Conservation (phyloP, 495 filamentous ascomycete genomes). For the Bombardia bombarda region DNA sequence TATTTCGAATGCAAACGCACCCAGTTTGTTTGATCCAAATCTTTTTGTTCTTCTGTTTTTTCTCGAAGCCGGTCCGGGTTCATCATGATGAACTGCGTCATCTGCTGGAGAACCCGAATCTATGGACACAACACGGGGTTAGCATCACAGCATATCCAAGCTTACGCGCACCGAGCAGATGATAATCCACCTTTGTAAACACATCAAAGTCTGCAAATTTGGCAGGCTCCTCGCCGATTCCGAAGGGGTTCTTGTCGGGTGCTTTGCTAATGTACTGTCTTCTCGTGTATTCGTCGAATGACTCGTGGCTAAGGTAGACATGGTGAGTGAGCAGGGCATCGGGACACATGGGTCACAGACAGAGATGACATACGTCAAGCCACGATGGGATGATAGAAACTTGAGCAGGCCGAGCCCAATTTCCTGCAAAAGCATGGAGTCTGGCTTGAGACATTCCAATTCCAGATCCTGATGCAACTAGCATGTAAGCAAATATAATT, state of each 20-base stretch:
- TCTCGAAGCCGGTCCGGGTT: slow-evolving; percentile 80
- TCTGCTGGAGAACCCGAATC: slow-evolving; percentile 81
- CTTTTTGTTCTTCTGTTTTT: slow-evolving; percentile 74
- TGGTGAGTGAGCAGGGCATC: slow-evolving; percentile 9
- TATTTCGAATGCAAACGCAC: slow-evolving; percentile 38
- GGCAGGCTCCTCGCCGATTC: slow-evolving; percentile 60
- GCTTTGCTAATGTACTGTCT: slow-evolving; percentile 83
- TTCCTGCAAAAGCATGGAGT: slow-evolving; percentile 64
- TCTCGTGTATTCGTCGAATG: slow-evolving; percentile 91
- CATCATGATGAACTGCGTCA: slow-evolving; percentile 84
- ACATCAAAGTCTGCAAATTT: slow-evolving; percentile 77
- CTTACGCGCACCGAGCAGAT: neutral
- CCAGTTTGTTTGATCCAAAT: slow-evolving; percentile 76
- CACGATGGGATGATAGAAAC: slow-evolving; percentile 87
- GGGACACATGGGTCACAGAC: neutral
- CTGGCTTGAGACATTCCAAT: slow-evolving; percentile 72
- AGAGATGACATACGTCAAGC: slow-evolving; percentile 62
- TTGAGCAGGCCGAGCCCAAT: slow-evolving; percentile 88
- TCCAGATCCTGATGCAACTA: slow-evolving; percentile 67
- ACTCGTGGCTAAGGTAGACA: slow-evolving; percentile 56
- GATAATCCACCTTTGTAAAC: slow-evolving; percentile 57
- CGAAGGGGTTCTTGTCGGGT: slow-evolving; percentile 77
- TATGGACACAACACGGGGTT: too few relatives aligned
- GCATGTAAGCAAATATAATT: slow-evolving; percentile 4
- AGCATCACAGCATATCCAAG: too few relatives aligned